These are phyloP conservation scores for Aspergillus sp. DNA, from an alignment of 2,329 filamentous ascomycete species.

Conservation along the genomic window DNA sequence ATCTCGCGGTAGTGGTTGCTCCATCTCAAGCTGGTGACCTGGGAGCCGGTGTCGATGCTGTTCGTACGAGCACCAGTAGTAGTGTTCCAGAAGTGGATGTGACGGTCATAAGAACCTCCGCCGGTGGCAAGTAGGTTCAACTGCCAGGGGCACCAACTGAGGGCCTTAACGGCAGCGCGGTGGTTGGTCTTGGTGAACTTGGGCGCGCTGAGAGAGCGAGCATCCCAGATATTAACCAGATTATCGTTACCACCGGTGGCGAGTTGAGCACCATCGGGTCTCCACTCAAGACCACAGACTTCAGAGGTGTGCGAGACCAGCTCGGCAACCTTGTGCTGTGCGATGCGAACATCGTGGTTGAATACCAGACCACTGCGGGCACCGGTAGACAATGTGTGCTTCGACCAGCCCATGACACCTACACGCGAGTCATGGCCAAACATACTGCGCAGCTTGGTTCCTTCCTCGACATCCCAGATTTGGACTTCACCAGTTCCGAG, in stretches of 20 bases:
- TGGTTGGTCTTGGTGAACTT: constrained; percentile 99
- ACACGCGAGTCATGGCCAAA: constrained; percentile 95
- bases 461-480: constrained; percentile 98
- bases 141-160: constrained; percentile 99
- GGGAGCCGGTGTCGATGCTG: constrained; percentile 97
- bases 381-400: constrained; percentile 93
- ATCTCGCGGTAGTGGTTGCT: constrained; percentile 97
- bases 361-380: constrained; percentile 91
- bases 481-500: constrained; percentile 95
- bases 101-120: constrained; percentile 91
- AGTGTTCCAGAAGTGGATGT: constrained; percentile 99
- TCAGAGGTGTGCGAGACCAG: constrained; percentile 96
- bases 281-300: constrained; percentile 97
- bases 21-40: constrained; percentile 96
- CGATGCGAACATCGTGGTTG: constrained; percentile 98
- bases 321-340: constrained; percentile 97
- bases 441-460: constrained; percentile 96
- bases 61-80: constrained; percentile 96
- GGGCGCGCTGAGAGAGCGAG: constrained; percentile 84
- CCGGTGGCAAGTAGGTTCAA: constrained; percentile 95
- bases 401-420: constrained; percentile 98
- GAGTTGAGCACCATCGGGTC: constrained; percentile 91
- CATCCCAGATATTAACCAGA: constrained; percentile 98
- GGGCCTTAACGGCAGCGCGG: constrained; percentile 96
- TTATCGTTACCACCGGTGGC: constrained; percentile 99